Conservation (phyloP, 495 filamentous ascomycete species). For the Penicillium antarcticum region DNA sequence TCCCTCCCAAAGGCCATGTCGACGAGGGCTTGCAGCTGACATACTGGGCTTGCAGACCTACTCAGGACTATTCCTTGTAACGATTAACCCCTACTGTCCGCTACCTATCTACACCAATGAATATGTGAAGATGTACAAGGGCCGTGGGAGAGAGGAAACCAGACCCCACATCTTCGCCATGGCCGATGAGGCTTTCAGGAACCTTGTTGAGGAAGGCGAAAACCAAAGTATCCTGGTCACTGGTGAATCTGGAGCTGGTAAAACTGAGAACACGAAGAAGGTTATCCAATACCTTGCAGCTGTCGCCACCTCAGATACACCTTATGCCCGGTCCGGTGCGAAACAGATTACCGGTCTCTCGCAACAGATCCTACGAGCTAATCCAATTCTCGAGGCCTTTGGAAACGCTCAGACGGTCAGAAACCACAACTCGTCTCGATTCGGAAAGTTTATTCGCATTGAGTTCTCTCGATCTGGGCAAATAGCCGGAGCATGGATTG, state of each 20-base stretch:
- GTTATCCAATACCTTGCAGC: slow-evolving; percentile 98
- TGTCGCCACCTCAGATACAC: slow-evolving; percentile 79
- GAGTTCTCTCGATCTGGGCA: slow-evolving; percentile 88
- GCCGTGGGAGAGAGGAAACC: slow-evolving; percentile 82
- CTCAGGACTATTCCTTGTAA: slow-evolving; percentile 94
- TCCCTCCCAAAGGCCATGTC: background rate
- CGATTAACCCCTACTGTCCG: slow-evolving; percentile 94
- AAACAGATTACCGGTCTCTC: slow-evolving; percentile 84
- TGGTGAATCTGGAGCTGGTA: slow-evolving; percentile 96
- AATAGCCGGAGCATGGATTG: slow-evolving; percentile 93
- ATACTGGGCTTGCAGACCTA: slow-evolving; percentile 61
- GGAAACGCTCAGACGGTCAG: slow-evolving; percentile 97
- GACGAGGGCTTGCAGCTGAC: slow-evolving; percentile 1
- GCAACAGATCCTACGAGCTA: slow-evolving; percentile 92
- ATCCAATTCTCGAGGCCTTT: slow-evolving; percentile 97
- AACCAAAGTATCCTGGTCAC: slow-evolving; percentile 99
- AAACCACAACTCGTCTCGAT: slow-evolving; percentile 98
- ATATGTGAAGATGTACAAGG: slow-evolving; percentile 95
- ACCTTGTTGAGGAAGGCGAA: slow-evolving; percentile 88
- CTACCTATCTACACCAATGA: slow-evolving; percentile 96
- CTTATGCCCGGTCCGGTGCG: slow-evolving; percentile 56
- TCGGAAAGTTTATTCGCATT: slow-evolving; percentile 98
- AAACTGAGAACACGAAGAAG: slow-evolving; percentile 99
- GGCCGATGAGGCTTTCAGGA: slow-evolving; percentile 96
- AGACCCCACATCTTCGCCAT: slow-evolving; percentile 98